Percentiles rank a stretch among this genome's conserved stretches.
Conservation (phyloP, 352 stramenopile species). For the Phytopythium montanum region DNA sequence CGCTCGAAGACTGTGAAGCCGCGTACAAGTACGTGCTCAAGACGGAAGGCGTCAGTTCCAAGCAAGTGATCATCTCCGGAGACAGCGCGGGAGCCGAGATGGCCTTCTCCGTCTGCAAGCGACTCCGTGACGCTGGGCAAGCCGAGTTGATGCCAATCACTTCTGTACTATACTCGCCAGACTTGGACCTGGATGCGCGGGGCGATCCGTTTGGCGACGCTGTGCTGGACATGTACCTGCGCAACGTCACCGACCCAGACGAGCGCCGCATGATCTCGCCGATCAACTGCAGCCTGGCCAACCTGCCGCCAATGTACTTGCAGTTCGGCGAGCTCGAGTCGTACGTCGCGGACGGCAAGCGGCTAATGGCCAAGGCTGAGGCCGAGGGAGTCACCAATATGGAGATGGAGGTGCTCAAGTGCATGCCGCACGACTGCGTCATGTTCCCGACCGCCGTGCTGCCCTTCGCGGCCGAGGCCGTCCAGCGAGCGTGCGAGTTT, state of each 20-base stretch:
- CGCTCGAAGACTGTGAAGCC: constrained; percentile 29
- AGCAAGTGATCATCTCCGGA: constrained; percentile 27
- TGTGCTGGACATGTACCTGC: constrained; percentile 13
- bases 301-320: constrained; percentile 11
- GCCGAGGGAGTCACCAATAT: constrained; percentile 14
- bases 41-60: constrained; percentile 15
- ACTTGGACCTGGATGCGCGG: constrained; percentile 8
- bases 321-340: constrained; percentile 10
- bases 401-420: constrained; percentile 13
- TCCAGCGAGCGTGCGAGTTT: constrained; percentile 11
- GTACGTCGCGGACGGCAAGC: constrained; percentile 9
- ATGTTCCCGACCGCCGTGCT: constrained; percentile 11
- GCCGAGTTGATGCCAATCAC: constrained; percentile 7
- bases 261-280: constrained; percentile 10
- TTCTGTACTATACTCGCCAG: constrained; percentile 16
- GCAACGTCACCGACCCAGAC: constrained; percentile 4
- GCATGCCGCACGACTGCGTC: constrained; percentile 14
- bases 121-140: constrained; percentile 17
- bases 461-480: constrained; percentile 7
- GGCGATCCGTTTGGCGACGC: constrained; percentile 13
- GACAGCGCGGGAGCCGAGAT: constrained; percentile 42
- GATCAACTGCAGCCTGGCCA: constrained; percentile 10
- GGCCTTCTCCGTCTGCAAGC: constrained; percentile 25
- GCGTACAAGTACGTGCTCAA: constrained; percentile 37
- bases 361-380: constrained; percentile 6